Conservation (phyloP, 2,329 filamentous ascomycete species). For the Alternaria alternata region DNA sequence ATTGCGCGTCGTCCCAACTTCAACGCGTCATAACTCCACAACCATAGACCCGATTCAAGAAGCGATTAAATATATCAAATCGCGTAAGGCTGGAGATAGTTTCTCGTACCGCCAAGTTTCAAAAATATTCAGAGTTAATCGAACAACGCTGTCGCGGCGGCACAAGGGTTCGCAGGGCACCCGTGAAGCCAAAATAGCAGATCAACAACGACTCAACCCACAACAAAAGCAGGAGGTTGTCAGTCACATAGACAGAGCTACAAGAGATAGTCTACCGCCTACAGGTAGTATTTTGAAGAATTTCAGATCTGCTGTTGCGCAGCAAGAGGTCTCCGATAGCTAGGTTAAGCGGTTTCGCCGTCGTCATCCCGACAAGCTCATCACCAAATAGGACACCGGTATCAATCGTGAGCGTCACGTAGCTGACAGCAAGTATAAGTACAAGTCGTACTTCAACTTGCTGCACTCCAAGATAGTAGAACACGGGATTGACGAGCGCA, state of each 20-base stretch:
- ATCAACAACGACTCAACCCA: slow-evolving; percentile 1
- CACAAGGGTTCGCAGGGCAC: too few species aligned
- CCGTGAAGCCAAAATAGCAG: too few species aligned
- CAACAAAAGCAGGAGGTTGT: not conserved
- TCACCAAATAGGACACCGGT: slow-evolving; percentile 3
- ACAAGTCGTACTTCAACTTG: slow-evolving; percentile 16
- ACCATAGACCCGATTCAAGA: not conserved
- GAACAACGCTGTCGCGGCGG: slow-evolving; percentile 1
- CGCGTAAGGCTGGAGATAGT: not conserved
- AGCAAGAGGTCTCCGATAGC: slow-evolving; percentile 12
- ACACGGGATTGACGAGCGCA: slow-evolving; percentile 6
- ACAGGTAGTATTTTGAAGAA: not conserved
- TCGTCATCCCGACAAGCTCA: slow-evolving; percentile 6
- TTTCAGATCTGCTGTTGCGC: slow-evolving; percentile 1
- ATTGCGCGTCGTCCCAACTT: too few species aligned
- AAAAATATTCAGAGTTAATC: not conserved
- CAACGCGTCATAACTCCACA: not conserved
- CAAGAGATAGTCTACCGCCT: too few species aligned
- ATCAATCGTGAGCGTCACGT: slow-evolving; percentile 11
- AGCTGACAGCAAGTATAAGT: slow-evolving; percentile 10
- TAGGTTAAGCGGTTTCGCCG: slow-evolving; percentile 16
- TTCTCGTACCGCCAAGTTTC: not conserved
- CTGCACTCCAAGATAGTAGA: slow-evolving; percentile 16
- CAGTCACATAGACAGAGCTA: too few species aligned
- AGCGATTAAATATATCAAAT: not conserved